A percentile compares a stretch with the other conserved stretches of the same genome.
Evolutionary conservation across 2,329 filamentous ascomycete species (phyloP).

Genomic region (Moelleriella libera): DNA sequence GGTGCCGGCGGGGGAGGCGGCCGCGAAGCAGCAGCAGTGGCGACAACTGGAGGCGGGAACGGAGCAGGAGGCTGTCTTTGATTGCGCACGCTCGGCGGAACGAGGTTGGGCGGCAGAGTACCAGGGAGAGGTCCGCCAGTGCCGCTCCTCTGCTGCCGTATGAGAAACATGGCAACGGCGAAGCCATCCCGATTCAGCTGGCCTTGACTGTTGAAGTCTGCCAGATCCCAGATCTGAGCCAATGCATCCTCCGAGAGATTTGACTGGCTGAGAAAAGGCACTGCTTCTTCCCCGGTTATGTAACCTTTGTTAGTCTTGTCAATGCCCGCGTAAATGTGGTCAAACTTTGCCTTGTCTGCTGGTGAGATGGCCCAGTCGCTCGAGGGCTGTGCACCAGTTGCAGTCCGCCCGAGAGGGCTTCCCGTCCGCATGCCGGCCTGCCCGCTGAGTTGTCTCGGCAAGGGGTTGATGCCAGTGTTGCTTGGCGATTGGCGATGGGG

Average conservation of each 20-base stretch:
- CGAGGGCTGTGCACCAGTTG: slow-evolving; percentile 26
- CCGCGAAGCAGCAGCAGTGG: slow-evolving; percentile 21
- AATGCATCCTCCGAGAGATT: slow-evolving; percentile 76
- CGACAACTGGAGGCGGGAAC: slow-evolving; percentile 28
- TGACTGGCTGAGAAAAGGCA: slow-evolving; percentile 86
- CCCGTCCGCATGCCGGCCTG: slow-evolving; percentile 47
- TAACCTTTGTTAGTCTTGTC: slow-evolving; percentile 70
- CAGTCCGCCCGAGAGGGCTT: slow-evolving; percentile 40
- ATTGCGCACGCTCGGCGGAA: slow-evolving; percentile 74
- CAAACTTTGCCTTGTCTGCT: slow-evolving; percentile 76
- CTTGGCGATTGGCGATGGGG: slow-evolving; percentile 34
- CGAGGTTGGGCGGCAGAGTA: slow-evolving; percentile 63
- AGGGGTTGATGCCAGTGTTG: slow-evolving; percentile 43
- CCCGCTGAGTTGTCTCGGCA: slow-evolving; percentile 75
- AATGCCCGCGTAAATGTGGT: slow-evolving; percentile 69
- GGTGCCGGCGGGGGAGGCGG: slow-evolving; percentile 35
- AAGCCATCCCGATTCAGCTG: slow-evolving; percentile 81
- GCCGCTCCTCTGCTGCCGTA: slow-evolving; percentile 72
- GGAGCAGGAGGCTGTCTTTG: slow-evolving; percentile 18
- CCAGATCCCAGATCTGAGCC: slow-evolving; percentile 93
- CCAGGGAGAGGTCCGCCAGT: slow-evolving; percentile 52
- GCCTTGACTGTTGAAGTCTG: slow-evolving; percentile 85
- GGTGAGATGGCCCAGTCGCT: slow-evolving; percentile 70
- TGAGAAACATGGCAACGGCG: slow-evolving; percentile 93
- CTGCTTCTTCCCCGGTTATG: slow-evolving; percentile 89